phyloP scores from a whole-genome alignment of 495 filamentous ascomycete genomes.

The Penicillium dipodomyicola region DNA sequence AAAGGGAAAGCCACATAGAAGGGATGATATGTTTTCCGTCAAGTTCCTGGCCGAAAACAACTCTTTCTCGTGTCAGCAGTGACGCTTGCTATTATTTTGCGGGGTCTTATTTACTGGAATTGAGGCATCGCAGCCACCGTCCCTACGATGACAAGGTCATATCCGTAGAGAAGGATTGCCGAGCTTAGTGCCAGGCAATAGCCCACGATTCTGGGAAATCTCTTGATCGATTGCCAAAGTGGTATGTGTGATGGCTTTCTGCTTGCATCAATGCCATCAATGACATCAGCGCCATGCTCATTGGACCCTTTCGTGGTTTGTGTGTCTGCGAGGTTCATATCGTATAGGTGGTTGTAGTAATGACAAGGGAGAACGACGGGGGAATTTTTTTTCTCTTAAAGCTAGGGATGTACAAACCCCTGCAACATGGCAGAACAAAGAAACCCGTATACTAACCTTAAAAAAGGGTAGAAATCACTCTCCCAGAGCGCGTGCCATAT shows the following conservation, averaged over 20 bases:
- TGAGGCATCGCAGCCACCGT: slow-evolving; percentile 46
- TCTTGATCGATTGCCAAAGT: slow-evolving; percentile 22
- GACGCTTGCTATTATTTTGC: neutral
- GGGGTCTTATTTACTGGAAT: slow-evolving; percentile 32
- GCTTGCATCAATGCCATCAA: neutral
- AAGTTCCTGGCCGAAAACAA: slow-evolving; percentile 34
- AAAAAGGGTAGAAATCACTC: slow-evolving; percentile 7
- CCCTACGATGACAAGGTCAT: slow-evolving; percentile 49
- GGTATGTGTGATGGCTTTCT: slow-evolving; percentile 10
- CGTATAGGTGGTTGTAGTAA: neutral
- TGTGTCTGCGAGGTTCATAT: neutral
- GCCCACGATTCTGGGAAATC: slow-evolving; percentile 23
- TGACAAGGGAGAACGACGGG: neutral
- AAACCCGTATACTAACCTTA: neutral
- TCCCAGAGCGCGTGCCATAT: slow-evolving; percentile 5
- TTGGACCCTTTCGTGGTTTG: neutral
- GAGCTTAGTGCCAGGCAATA: slow-evolving; percentile 35
- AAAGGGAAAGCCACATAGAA: slow-evolving; percentile 47
- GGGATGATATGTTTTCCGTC: slow-evolving; percentile 43
- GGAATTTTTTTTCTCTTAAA: neutral
- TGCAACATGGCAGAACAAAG: slow-evolving; percentile 2
- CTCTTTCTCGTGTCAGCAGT: slow-evolving; percentile 20
- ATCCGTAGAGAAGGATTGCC: slow-evolving; percentile 46
- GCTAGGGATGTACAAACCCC: neutral
- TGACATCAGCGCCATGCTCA: neutral